phyloP scores from a whole-genome alignment of 208 protist genomes.

The Trypanosomatidae sp. region DNA sequence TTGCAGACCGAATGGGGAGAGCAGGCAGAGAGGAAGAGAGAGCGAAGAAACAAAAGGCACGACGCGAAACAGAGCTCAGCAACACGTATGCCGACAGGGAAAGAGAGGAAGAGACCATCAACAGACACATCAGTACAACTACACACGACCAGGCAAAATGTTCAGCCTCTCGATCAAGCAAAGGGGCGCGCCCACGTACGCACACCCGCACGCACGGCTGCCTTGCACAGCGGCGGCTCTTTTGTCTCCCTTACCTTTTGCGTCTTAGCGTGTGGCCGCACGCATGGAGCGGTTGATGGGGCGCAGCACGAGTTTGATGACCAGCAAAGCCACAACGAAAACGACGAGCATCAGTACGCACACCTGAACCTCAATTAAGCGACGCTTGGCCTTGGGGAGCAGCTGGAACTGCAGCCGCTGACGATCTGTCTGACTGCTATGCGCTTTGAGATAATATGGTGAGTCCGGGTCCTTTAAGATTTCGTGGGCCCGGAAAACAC shows the following conservation, averaged over 20 bases:
- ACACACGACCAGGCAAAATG: not conserved
- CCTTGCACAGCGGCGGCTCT: not conserved
- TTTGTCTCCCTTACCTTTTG: not conserved
- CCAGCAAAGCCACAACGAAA: slow-evolving; percentile 40
- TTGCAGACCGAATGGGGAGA: not conserved
- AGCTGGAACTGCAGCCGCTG: slow-evolving; percentile 85
- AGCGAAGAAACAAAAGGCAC: not conserved
- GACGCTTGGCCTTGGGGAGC: slow-evolving; percentile 69
- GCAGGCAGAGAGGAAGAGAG: not conserved
- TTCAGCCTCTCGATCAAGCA: not conserved
- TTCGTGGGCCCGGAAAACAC: slow-evolving; percentile 75
- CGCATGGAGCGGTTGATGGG: slow-evolving; percentile 70
- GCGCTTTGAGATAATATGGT: slow-evolving; percentile 79
- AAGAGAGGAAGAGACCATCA: not conserved
- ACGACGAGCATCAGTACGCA: slow-evolving; percentile 50
- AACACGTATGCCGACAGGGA: not conserved
- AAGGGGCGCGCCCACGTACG: not conserved
- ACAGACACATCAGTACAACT: not conserved
- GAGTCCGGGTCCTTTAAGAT: slow-evolving; percentile 83
- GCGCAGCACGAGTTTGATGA: slow-evolving; percentile 57
- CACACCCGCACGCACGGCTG: not conserved
- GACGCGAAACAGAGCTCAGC: not conserved
- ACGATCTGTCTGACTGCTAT: slow-evolving; percentile 65
- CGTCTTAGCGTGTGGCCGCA: slow-evolving; percentile 59
- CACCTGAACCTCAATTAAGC: slow-evolving; percentile 68